Evolutionary conservation across 2,329 filamentous ascomycete species (phyloP).

Genomic region (Aspergillus aculeatus): DNA sequence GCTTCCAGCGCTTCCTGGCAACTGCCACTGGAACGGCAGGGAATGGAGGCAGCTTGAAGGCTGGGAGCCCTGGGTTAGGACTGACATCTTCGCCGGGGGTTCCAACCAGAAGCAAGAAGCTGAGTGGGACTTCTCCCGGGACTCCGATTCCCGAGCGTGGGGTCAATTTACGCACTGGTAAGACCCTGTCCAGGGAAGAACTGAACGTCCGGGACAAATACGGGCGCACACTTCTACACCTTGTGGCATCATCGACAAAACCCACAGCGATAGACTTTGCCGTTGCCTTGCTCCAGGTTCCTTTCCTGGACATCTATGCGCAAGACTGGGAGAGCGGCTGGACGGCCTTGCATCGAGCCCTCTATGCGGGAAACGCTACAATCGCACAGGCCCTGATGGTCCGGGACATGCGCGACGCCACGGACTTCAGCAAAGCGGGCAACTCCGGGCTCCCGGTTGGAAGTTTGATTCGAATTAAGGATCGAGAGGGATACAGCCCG

Average conservation of each 20-base stretch:
- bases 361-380: conserved; percentile 86
- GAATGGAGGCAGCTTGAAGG: conserved; percentile 27
- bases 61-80: conserved; percentile 31
- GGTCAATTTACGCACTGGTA: conserved; percentile 19
- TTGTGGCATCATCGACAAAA: conserved; percentile 73
- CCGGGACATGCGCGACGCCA: conserved; percentile 68
- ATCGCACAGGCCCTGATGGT: conserved; percentile 80
- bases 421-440: conserved; percentile 57
- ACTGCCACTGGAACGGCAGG: conserved; percentile 58
- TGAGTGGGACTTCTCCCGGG: conserved; percentile 47
- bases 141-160: conserved; percentile 45
- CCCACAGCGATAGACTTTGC: conserved; percentile 72
- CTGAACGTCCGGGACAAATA: conserved; percentile 80
- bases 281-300: conserved; percentile 74
- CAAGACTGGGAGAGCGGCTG: conserved; percentile 92
- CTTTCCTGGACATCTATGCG: conserved; percentile 77
- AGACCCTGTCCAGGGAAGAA: conserved; percentile 60
- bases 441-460: conserved; percentile 62
- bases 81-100: conserved; percentile 31
- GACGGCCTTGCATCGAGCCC: conserved; percentile 87
- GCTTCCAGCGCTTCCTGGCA: conserved; percentile 84
- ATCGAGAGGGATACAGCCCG: conserved; percentile 89
- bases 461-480: conserved; percentile 88
- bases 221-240: conserved; percentile 80
- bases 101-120: conserved; percentile 51